phyloP scores from a whole-genome alignment of 2,329 filamentous ascomycete species.

The Fusarium coicis region DNA sequence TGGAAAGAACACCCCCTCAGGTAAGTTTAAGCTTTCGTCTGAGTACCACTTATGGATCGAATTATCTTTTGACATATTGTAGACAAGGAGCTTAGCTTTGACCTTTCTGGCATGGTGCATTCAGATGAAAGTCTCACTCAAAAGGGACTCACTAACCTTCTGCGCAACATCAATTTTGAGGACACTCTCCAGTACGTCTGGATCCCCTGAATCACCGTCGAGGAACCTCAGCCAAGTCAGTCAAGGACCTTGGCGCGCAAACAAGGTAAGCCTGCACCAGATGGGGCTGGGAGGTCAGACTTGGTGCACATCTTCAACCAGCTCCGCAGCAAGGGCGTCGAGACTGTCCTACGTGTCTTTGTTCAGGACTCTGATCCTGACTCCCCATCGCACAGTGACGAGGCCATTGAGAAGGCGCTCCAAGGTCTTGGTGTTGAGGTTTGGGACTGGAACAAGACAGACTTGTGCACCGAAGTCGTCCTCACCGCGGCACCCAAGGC shows the following conservation, averaged over 20 bases:
- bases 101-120: not conserved
- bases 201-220: not conserved
- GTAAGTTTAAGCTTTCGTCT: not conserved
- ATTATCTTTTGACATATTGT: not conserved
- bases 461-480: slow-evolving; percentile 15
- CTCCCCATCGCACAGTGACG: slow-evolving; percentile 3
- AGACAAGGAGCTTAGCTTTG: slow-evolving; percentile 18
- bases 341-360: not conserved
- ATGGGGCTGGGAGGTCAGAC: not conserved
- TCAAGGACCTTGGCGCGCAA: not conserved
- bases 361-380: not conserved
- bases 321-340: not conserved
- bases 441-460: slow-evolving; percentile 19
- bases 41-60: too few relatives aligned
- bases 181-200: slow-evolving; percentile 15
- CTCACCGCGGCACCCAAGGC: not conserved
- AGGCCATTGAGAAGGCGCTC: slow-evolving; percentile 11
- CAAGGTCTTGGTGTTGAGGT: not conserved
- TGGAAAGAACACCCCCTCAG: not conserved
- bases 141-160: not conserved
- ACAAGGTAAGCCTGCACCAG: not conserved
- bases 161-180: not conserved
- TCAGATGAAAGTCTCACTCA: not conserved
- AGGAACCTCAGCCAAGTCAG: not conserved
- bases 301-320: not conserved